Base-by-base conservation (phyloP, 176 grass and related monocot genomes). In the Lolium multiflorum region DNA sequence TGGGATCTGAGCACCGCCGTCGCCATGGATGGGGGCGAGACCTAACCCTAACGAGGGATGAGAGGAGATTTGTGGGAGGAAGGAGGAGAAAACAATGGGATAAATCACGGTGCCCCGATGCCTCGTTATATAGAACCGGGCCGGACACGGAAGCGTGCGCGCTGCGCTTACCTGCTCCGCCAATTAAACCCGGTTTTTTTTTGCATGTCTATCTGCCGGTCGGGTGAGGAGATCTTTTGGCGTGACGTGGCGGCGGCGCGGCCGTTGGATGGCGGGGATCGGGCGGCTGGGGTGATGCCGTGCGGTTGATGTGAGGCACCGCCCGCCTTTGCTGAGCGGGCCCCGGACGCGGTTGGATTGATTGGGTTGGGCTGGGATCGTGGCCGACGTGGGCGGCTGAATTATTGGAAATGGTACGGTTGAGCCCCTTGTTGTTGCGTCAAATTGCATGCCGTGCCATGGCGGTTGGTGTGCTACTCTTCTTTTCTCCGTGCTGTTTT, bases 1-100 rank as follows among this genome's bases (percentile, higher is more conserved):
- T 90, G 79, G 51, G 88, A 88, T 86, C 88, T 54, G 79, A 92
- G 85, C 69, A 94, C 85, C 75, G 79, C 88, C 9, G 85, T 88
- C 1, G 85, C 81, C 93, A 94, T 94, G 76, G 15, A 41, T 24
- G 46, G 17, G 28, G 70, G 5, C 47, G 63, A 52, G 6, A 56
- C 76, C 77, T 77, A 88, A 84, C 81, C 89, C 86, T 84, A 71
- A 0, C 13, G 12, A 59, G 81, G 15, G 37, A 22, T 12, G 17
- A 7, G 3, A 5, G 69, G 2, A 0, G 61, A 63, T 1, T 5
- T 15, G 24, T 0, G 12, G 1, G 22, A 0, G 2, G 5, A 35
- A 35, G 9, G 0, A 47, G 12, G 52, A 54, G 84, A 38, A 11
- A 67, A 39, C 38, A 77, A 56, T 54, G 82, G 16, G 60, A 64